Base-by-base conservation (phyloP, 2,329 filamentous ascomycete genomes). In the Phaeosphaeria sp. region DNA sequence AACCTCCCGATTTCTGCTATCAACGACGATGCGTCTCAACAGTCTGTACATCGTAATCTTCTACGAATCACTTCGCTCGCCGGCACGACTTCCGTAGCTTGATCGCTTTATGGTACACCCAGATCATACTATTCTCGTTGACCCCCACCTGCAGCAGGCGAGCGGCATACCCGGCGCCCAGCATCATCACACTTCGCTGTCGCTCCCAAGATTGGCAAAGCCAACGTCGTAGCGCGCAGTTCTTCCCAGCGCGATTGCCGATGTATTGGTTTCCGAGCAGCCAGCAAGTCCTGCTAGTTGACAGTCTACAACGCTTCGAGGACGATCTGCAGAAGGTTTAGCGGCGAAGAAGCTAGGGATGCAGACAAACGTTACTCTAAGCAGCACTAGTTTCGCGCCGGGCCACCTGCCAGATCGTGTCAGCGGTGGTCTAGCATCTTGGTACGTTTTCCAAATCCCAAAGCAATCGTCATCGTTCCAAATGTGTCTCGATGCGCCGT, bases 371-470 rank as follows among this genome's bases (percentile, higher is more conserved):
- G 46, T 50, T 36, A 33, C 46, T 46, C 18, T 23, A 22, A 33
- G 21, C 18, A 49, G 46, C 17, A 41, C 39, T 43, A 49, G 52
- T 48, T 20, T 20, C 22, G 6, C 30, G 21, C 44, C 44, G 30
- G 46, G 46, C 52, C 27, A 44, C 27, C 25, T 39, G 44, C 39
- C 25, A 52, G 22, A 43, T 50, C 52, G 15, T 49, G 18, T 46
- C 36, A 50, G 52, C 33, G 21, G 20, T 23, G 46, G 22, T 17
- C 25, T 44, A 50, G 18, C 36, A 43, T 44, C 25, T 21, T 46
- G 58, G 62, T 65, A 65, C 55, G 63, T 64, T 36, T 57, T 47
- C 57, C 46, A 53, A 53, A 54, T 51, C 58, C 25, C 25, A 27
- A 9, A 27, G 25, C 25, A 27, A 53, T 58, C 56, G 55, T 54